Conservation (phyloP, 176 grass and related monocot genomes). For the Lolium rigidum region DNA sequence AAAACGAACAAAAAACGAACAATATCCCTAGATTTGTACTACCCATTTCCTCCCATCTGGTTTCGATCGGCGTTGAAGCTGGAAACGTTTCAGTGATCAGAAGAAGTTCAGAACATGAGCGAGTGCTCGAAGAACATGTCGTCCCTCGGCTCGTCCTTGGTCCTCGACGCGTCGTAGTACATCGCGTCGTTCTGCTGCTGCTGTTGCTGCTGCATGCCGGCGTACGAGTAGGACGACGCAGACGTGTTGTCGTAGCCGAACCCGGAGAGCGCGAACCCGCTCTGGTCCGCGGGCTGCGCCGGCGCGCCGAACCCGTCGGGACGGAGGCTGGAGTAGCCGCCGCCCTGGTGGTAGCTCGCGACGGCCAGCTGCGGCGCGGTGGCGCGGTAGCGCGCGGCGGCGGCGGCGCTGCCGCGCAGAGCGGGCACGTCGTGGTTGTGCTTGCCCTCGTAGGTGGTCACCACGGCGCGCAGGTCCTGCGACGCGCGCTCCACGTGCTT, state of each 20-base stretch:
- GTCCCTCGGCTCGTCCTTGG: constrained; percentile 64
- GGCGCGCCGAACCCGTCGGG: constrained; percentile 20
- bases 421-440: constrained; percentile 91
- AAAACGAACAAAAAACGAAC: not conserved
- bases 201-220: constrained; percentile 31
- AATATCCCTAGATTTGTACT: not conserved
- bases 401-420: constrained; percentile 58
- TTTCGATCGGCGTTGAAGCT: not conserved
- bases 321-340: constrained; percentile 2
- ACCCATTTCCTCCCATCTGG: not conserved
- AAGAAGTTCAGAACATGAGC: constrained; percentile 30
- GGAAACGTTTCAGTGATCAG: not conserved
- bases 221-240: constrained; percentile 25
- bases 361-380: not conserved
- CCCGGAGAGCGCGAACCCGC: constrained; percentile 39
- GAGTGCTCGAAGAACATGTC: constrained; percentile 50
- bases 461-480: constrained; percentile 75
- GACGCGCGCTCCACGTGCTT: constrained; percentile 96
- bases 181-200: constrained; percentile 9
- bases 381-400: constrained; percentile 43
- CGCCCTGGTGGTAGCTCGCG: constrained; percentile 12
- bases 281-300: not conserved
- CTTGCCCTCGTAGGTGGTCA: constrained; percentile 91
- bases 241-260: constrained; percentile 1
- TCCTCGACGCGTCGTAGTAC: constrained; percentile 33